Conservation (phyloP, 768 basidiomycete species). For the Agaricus sinodeliciosus region DNA sequence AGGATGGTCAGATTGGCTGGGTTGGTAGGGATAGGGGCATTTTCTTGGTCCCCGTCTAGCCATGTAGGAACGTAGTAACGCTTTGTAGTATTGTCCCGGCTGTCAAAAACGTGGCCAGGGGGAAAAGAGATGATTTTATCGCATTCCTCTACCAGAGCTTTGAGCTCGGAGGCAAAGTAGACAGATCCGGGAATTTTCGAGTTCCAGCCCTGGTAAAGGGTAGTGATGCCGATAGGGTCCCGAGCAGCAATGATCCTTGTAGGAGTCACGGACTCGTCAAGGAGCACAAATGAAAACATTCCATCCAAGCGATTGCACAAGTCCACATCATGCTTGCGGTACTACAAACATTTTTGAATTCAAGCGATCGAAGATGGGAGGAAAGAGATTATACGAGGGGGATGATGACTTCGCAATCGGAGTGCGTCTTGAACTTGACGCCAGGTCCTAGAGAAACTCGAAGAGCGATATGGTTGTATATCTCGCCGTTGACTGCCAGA, state of each 20-base stretch:
- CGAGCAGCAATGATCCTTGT: slow-evolving; percentile 91
- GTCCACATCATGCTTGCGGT: slow-evolving; percentile 71
- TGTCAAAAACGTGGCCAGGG: slow-evolving; percentile 95
- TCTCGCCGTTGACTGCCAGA: slow-evolving; percentile 96
- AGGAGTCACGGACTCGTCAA: slow-evolving; percentile 89
- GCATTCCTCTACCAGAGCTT: slow-evolving; percentile 85
- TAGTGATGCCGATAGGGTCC: slow-evolving; percentile 96
- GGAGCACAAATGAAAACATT: slow-evolving; percentile 97
- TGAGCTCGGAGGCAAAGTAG: slow-evolving; percentile 96
- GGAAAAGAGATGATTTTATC: slow-evolving; percentile 95
- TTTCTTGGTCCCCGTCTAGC: slow-evolving; percentile 81
- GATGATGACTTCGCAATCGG: slow-evolving; percentile 96
- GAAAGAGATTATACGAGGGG: slow-evolving; percentile 54
- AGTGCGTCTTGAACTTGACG: slow-evolving; percentile 91
- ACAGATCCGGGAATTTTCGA: slow-evolving; percentile 75
- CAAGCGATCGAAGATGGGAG: neutral
- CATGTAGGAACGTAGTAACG: slow-evolving; percentile 87
- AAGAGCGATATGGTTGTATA: slow-evolving; percentile 92
- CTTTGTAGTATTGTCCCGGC: slow-evolving; percentile 64
- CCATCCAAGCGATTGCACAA: slow-evolving; percentile 85
- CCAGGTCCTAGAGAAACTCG: slow-evolving; percentile 56
- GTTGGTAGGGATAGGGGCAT: slow-evolving; percentile 50
- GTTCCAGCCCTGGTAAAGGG: slow-evolving; percentile 96
- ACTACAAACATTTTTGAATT: slow-evolving; percentile 40
- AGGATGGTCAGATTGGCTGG: slow-evolving; percentile 61